phyloP scores from a whole-genome alignment of 2,329 filamentous ascomycete species.

The Chrysosporium queenslandicum region DNA sequence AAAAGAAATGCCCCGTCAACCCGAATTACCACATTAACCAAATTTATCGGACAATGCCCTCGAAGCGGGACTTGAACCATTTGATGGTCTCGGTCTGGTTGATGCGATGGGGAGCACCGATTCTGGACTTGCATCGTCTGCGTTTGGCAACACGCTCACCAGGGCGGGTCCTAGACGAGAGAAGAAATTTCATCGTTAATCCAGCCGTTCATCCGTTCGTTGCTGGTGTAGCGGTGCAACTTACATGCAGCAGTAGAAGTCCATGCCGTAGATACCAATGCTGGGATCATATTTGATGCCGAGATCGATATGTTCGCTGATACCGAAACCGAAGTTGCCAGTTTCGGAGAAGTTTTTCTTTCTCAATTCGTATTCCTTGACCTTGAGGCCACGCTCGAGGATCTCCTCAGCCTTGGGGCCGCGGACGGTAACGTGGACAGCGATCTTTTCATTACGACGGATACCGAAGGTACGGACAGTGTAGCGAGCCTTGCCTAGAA shows the following conservation, averaged over 20 bases:
- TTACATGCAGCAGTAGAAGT: constrained; percentile 99
- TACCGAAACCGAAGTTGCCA: constrained; percentile 99
- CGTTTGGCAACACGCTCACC: constrained; percentile 96
- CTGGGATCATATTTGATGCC: constrained; percentile 99
- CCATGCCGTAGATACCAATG: constrained; percentile 99
- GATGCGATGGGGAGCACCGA: constrained; percentile 87
- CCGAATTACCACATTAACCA: constrained; percentile 5
- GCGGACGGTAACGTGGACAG: constrained; percentile 98
- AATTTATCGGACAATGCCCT: constrained; percentile 94
- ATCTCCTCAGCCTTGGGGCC: constrained; percentile 99
- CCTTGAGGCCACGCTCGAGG: constrained; percentile 99
- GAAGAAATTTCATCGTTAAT: constrained; percentile 22
- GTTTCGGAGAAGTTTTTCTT: constrained; percentile 99
- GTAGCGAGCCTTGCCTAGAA: constrained; percentile 93
- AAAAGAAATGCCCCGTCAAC: constrained; percentile 1
- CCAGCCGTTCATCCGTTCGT: constrained; percentile 11
- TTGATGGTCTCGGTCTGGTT: constrained; percentile 90
- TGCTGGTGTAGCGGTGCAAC: constrained; percentile 19
- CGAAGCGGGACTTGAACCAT: constrained; percentile 96
- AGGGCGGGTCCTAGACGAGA: constrained; percentile 62
- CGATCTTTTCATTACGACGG: constrained; percentile 99
- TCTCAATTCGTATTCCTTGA: constrained; percentile 99
- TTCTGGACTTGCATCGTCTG: constrained; percentile 74
- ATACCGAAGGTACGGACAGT: constrained; percentile 99
- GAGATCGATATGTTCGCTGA: constrained; percentile 99